Evolutionary conservation across 1,139 yeast genomes (phyloP).

Genomic region (Candida glucosophila): DNA sequence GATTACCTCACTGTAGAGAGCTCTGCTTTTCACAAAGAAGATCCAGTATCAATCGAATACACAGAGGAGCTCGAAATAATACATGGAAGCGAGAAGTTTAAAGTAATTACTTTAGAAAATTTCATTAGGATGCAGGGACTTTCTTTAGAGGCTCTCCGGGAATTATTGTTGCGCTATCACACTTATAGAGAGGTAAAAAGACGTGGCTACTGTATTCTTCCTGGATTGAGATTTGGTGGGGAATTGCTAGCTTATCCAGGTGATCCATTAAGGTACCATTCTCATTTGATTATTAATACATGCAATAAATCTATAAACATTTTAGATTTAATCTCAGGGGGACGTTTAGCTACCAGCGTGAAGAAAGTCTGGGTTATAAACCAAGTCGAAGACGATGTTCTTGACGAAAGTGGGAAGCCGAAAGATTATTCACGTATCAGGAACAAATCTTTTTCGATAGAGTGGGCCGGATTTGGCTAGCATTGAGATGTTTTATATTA

Average conservation of each 20-base stretch:
- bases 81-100: not conserved
- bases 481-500: not conserved
- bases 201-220: slow-evolving; percentile 51
- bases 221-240: slow-evolving; percentile 90
- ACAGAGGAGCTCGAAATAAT: not conserved
- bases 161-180: slow-evolving; percentile 9
- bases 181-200: slow-evolving; percentile 31
- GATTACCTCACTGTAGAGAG: not conserved
- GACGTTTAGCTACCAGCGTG: slow-evolving; percentile 86
- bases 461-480: slow-evolving; percentile 78
- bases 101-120: slow-evolving; percentile 1
- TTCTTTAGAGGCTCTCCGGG: slow-evolving; percentile 1
- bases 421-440: slow-evolving; percentile 7
- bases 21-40: not conserved
- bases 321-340: slow-evolving; percentile 64
- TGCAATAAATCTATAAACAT: slow-evolving; percentile 36
- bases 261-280: slow-evolving; percentile 84
- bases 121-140: slow-evolving; percentile 1
- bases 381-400: slow-evolving; percentile 17
- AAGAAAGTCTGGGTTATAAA: slow-evolving; percentile 77
- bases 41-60: slow-evolving; percentile 1
- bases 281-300: slow-evolving; percentile 69
- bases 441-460: slow-evolving; percentile 48
- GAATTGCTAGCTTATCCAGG: slow-evolving; percentile 88
- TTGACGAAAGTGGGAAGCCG: not conserved